phyloP scores from a whole-genome alignment of 2,329 filamentous ascomycete genomes.

The Xylariaceae sp. region DNA sequence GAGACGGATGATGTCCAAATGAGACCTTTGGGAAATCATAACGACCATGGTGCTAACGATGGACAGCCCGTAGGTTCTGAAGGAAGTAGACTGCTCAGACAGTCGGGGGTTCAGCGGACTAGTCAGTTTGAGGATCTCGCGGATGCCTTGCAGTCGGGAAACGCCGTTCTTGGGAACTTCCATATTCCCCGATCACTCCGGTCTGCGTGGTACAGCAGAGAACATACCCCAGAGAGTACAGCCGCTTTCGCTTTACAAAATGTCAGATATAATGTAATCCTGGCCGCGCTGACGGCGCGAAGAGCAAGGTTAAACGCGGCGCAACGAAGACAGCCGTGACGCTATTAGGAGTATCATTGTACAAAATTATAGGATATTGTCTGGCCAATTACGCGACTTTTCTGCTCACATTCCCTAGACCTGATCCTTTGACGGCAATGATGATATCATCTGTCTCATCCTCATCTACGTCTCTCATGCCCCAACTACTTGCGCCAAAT shows the following conservation, averaged over 20 bases:
- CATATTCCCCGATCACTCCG: slow-evolving; percentile 47
- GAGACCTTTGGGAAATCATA: slow-evolving; percentile 32
- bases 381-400: slow-evolving; percentile 59
- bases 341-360: slow-evolving; percentile 20
- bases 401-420: slow-evolving; percentile 89
- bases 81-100: slow-evolving; percentile 28
- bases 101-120: slow-evolving; percentile 13
- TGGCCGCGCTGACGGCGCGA: slow-evolving; percentile 47
- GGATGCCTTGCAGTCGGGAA: slow-evolving; percentile 50
- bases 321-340: slow-evolving; percentile 25
- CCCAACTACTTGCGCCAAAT: slow-evolving; percentile 92
- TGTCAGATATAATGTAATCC: slow-evolving; percentile 49
- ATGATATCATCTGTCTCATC: slow-evolving; percentile 68
- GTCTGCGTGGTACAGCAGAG: slow-evolving; percentile 41
- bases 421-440: slow-evolving; percentile 85
- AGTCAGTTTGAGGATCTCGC: slow-evolving; percentile 27
- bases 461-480: slow-evolving; percentile 66
- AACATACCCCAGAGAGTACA: slow-evolving; percentile 35
- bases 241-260: slow-evolving; percentile 49
- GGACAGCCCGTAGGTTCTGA: slow-evolving; percentile 23
- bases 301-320: slow-evolving; percentile 32
- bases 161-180: slow-evolving; percentile 49
- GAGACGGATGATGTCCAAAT: slow-evolving; percentile 43
- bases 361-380: slow-evolving; percentile 28
- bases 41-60: slow-evolving; percentile 1